Evolutionary conservation across 2,329 filamentous ascomycete species (phyloP).

Genomic region (Paraphaeosphaeria minitans): DNA sequence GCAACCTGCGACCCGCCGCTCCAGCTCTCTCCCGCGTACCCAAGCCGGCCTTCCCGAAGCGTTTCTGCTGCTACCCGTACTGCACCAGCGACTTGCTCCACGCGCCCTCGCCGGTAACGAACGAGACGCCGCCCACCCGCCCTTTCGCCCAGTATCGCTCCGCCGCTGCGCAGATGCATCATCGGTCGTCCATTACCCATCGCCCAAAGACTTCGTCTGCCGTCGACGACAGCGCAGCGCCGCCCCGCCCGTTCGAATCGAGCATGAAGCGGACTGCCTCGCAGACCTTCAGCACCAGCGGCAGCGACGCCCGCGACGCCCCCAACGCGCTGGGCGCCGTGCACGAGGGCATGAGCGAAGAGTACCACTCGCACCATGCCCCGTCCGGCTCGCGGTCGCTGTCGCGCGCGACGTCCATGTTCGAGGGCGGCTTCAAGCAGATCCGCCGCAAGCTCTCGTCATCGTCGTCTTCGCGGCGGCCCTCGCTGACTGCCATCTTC

Average conservation of each 20-base stretch:
- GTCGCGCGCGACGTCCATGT: slow-evolving; percentile 35
- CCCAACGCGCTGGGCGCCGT: slow-evolving; percentile 34
- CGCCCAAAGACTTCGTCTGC: slow-evolving; percentile 52
- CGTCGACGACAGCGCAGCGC: slow-evolving; percentile 44
- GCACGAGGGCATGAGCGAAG: slow-evolving; percentile 30
- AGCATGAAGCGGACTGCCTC: slow-evolving; percentile 47
- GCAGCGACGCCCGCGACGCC: slow-evolving; percentile 31
- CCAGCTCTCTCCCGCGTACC: background rate
- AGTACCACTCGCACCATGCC: slow-evolving; percentile 20
- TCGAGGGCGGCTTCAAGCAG: slow-evolving; percentile 39
- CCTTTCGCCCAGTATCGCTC: slow-evolving; percentile 5
- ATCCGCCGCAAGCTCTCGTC: slow-evolving; percentile 42
- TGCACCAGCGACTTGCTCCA: background rate
- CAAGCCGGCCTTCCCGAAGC: background rate
- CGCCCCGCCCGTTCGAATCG: slow-evolving; percentile 18
- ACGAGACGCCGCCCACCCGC: background rate
- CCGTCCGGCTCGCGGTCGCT: slow-evolving; percentile 33
- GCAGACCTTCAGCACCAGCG: slow-evolving; percentile 42
- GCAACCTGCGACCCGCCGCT: background rate
- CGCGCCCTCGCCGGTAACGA: background rate
- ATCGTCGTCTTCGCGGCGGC: slow-evolving; percentile 39
- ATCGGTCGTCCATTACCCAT: slow-evolving; percentile 42
- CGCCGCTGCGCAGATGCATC: slow-evolving; percentile 41
- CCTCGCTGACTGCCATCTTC: slow-evolving; percentile 35
- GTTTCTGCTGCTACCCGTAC: background rate